These are phyloP conservation scores for Entophlyctis luteolus DNA, from an alignment of 192 early-diverging fungal genomes.

Conservation along the genomic window DNA sequence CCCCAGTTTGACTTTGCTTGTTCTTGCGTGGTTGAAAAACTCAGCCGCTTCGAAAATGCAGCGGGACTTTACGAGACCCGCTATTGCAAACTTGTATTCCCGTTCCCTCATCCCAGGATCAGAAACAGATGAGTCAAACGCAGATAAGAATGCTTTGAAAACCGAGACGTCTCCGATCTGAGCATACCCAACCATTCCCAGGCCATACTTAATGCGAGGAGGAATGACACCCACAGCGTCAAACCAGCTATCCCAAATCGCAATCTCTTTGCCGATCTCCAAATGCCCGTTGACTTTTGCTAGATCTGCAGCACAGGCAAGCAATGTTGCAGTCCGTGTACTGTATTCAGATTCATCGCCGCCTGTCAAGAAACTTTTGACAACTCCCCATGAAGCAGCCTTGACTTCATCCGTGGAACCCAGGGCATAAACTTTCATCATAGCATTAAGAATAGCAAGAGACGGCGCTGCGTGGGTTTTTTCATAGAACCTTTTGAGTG, in stretches of 20 bases:
- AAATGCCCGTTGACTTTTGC: background rate
- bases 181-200: background rate
- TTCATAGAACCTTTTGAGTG: too few relatives aligned
- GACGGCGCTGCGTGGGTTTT: background rate
- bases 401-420: background rate
- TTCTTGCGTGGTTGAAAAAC: background rate
- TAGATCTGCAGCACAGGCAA: background rate
- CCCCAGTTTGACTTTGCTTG: background rate
- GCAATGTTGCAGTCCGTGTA: background rate
- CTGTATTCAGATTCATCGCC: background rate
- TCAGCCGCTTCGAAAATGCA: constrained; percentile 10
- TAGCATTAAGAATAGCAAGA: background rate
- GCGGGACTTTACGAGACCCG: background rate
- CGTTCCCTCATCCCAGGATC: background rate
- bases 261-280: background rate
- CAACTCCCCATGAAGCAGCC: background rate
- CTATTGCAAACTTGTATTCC: background rate
- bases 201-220: background rate
- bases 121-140: background rate
- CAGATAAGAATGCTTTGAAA: background rate
- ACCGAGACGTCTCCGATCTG: background rate
- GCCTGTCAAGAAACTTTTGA: background rate
- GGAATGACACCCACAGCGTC: constrained; percentile 1
- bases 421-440: constrained; percentile 13
- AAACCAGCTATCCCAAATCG: constrained; percentile 6